Evolutionary conservation across 306 rosid species (phyloP), one percentile per base, ranked within the genome.

Genomic region (Cyamopsis tetragonoloba): DNA sequence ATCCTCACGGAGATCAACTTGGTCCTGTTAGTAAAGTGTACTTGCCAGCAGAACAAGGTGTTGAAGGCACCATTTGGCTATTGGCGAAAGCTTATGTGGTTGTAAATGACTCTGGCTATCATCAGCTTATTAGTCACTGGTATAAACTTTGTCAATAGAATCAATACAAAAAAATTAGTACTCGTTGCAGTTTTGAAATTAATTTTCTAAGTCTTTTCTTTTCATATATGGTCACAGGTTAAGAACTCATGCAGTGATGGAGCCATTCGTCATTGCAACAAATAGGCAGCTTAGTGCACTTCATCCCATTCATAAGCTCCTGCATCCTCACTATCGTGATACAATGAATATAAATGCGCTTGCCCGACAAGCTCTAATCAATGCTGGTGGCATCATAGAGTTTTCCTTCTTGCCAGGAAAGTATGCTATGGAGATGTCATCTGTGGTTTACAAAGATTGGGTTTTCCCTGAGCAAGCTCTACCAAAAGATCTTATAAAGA

Each of bases 111-210:
- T 85, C 88, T 0, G 75, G 89, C 54, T 61, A 65, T 31, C 93
- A 87, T 73, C 88, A 87, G 62, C 89, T 87, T 14, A 70, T 87
- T 50, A 87, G 86, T 57, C 89, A 81, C 53, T 86, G 88, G 88
- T 85, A 83, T 23, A 59, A 55, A 4, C 10, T 39, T 39, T 63
- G 12, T 7, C 39, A 9, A 3, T 15, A 27, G n/a, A n/a, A n/a
- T n/a, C n/a, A n/a, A n/a, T n/a, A n/a, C n/a, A n/a, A n/a, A n/a
- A n/a, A n/a, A n/a, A n/a, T n/a, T n/a, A n/a, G n/a, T n/a, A n/a
- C n/a, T n/a, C n/a, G n/a, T n/a, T n/a, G n/a, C n/a, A n/a, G n/a
- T n/a, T n/a, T n/a, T n/a, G n/a, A n/a, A n/a, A n/a, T n/a, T n/a
- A n/a, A n/a, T n/a, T n/a, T n/a, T n/a, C n/a, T n/a, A n/a, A n/a